Conservation (phyloP, 2,329 filamentous ascomycete genomes). For the Claviceps capensis region DNA sequence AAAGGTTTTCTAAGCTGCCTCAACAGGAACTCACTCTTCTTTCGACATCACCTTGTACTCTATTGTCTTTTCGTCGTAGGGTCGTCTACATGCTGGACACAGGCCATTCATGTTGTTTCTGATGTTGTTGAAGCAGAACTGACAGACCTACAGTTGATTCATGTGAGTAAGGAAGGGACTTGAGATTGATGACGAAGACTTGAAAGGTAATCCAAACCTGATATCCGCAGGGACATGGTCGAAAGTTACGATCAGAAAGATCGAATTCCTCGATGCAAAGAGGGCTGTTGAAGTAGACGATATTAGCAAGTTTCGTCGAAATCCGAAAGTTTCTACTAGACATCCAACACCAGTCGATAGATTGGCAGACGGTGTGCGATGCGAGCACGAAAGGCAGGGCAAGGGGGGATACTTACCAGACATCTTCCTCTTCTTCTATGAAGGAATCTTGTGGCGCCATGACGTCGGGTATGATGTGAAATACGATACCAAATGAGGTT, state of each 20-base stretch:
- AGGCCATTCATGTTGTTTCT: conserved; percentile 95
- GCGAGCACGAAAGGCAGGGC: not conserved
- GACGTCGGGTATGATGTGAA: conserved; percentile 13
- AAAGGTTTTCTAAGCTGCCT: not conserved
- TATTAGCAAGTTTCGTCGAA: not conserved
- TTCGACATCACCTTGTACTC: conserved; percentile 89
- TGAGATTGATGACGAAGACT: not conserved
- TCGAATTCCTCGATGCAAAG: conserved; percentile 99
- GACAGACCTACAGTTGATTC: conserved; percentile 59
- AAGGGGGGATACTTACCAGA: conserved; percentile 37
- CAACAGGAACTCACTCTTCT: conserved; percentile 61
- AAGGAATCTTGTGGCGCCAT: conserved; percentile 60
- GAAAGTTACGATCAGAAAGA: conserved; percentile 91
- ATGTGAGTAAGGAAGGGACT: not conserved
- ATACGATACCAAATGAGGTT: conserved; percentile 9
- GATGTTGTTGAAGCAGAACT: conserved; percentile 99
- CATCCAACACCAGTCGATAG: not conserved
- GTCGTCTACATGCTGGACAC: conserved; percentile 90
- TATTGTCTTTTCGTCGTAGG: conserved; percentile 94
- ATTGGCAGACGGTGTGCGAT: conserved; percentile 2
- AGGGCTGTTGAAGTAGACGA: conserved; percentile 44
- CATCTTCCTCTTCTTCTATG: conserved; percentile 59
- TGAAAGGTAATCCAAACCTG: conserved; percentile 48
- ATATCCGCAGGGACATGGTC: conserved; percentile 93
- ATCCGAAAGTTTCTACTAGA: not conserved